Conservation (phyloP, 352 stramenopile species). For the Pythium rhizo-oryzae region DNA sequence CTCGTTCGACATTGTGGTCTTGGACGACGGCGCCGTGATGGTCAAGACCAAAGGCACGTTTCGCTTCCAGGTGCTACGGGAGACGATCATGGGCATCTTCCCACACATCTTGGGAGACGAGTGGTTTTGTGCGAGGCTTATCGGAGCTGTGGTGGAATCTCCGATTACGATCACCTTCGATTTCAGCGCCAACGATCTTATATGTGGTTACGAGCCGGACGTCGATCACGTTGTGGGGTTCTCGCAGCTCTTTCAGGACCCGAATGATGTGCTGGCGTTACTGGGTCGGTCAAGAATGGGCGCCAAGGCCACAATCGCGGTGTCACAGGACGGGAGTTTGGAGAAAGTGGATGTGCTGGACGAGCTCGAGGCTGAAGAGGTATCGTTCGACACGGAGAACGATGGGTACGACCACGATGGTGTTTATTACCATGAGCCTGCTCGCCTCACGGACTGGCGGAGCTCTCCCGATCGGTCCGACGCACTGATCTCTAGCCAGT, state of each 20-base stretch:
- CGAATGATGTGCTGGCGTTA: conserved; percentile 32
- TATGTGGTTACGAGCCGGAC: conserved; percentile 34
- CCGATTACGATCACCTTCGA: conserved; percentile 36
- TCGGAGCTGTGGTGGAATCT: conserved; percentile 38
- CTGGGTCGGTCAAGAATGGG: conserved; percentile 39
- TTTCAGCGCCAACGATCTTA: conserved; percentile 35
- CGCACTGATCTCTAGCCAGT: no score
- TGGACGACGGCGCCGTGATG: conserved; percentile 25
- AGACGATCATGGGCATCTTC: conserved; percentile 50
- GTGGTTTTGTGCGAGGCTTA: conserved; percentile 38
- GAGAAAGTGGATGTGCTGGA: conserved; percentile 10
- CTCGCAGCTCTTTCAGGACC: conserved; percentile 34
- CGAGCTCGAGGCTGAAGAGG: not conserved
- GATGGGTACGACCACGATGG: not conserved
- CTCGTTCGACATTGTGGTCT: conserved; percentile 37
- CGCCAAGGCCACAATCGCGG: conserved; percentile 37
- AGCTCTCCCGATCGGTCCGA: no score
- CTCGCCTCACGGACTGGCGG: no score
- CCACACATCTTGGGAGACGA: conserved; percentile 46
- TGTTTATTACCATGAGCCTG: no score
- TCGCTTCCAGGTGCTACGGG: conserved; percentile 47
- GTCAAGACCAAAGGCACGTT: conserved; percentile 36
- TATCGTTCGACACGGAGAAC: not conserved
- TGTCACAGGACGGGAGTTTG: conserved; percentile 8
- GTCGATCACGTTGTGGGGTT: conserved; percentile 46